Conservation (phyloP, 2,329 filamentous ascomycete genomes). For the Paraphaeosphaeria minitans region DNA sequence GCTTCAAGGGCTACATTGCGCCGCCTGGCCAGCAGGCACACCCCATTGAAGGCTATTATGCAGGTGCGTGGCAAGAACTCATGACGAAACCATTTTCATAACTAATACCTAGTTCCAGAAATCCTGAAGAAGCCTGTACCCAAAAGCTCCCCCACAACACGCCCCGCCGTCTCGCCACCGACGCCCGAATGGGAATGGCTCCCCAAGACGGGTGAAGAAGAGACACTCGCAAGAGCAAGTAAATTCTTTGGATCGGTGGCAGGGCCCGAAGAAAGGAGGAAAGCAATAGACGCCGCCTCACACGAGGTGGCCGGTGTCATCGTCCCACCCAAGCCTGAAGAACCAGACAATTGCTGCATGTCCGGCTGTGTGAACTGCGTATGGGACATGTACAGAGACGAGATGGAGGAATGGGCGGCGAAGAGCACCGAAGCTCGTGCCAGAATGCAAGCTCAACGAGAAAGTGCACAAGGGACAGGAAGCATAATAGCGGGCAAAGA, state of each 20-base stretch:
- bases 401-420: slow-evolving; percentile 85
- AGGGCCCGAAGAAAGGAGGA: slow-evolving; percentile 71
- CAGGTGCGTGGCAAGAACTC: slow-evolving; percentile 26
- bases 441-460: slow-evolving; percentile 50
- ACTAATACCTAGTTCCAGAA: slow-evolving; percentile 41
- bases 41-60: slow-evolving; percentile 47
- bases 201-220: slow-evolving; percentile 57
- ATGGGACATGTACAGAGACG: slow-evolving; percentile 89
- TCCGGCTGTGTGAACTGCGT: slow-evolving; percentile 97
- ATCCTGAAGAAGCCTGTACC: slow-evolving; percentile 40
- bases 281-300: slow-evolving; percentile 63
- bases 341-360: slow-evolving; percentile 99
- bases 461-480: slow-evolving; percentile 36
- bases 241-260: slow-evolving; percentile 85
- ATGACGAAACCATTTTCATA: not conserved
- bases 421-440: slow-evolving; percentile 67
- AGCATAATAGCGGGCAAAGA: slow-evolving; percentile 45
- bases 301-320: slow-evolving; percentile 75
- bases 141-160: slow-evolving; percentile 37
- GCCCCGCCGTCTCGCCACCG: slow-evolving; percentile 38
- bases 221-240: slow-evolving; percentile 62
- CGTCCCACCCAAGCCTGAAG: slow-evolving; percentile 81
- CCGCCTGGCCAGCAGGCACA: slow-evolving; percentile 44
- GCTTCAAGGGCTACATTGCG: slow-evolving; percentile 44
- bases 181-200: slow-evolving; percentile 44